Evolutionary conservation across 345 rosid species (phyloP).

Genomic region (Euphorbia tirucalli): DNA sequence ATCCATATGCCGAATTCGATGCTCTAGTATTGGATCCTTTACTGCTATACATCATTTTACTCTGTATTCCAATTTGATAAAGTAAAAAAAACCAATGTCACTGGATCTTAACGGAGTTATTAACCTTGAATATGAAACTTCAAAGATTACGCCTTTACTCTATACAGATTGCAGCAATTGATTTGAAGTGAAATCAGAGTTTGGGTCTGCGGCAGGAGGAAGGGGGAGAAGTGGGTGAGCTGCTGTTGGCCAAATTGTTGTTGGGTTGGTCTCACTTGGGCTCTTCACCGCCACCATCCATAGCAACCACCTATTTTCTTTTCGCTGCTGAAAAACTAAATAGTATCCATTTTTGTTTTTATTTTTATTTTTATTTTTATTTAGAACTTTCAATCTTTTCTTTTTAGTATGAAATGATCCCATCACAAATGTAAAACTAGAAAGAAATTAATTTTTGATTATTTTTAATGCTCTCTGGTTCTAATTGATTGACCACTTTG

Average conservation of each 20-base stretch:
- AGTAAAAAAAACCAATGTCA: neutral
- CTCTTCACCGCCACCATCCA: neutral
- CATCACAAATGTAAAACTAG: too few species aligned
- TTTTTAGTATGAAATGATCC: too few species aligned
- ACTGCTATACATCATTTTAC: constrained; percentile 16
- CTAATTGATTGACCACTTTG: too few species aligned
- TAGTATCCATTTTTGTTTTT: neutral
- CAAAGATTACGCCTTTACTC: neutral
- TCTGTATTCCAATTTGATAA: neutral
- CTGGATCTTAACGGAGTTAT: constrained; percentile 7
- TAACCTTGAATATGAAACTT: neutral
- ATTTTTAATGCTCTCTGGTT: too few species aligned
- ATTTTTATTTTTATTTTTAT: neutral
- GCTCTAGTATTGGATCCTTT: constrained; percentile 45
- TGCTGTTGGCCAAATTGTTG: neutral
- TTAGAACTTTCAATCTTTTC: too few species aligned
- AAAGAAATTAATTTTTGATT: too few species aligned
- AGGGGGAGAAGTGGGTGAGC: neutral
- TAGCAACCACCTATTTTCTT: neutral
- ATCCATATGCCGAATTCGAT: constrained; percentile 34
- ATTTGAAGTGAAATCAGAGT: neutral
- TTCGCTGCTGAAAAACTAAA: neutral
- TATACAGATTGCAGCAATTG: neutral
- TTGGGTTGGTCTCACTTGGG: constrained; percentile 1
- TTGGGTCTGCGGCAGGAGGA: neutral